Percentiles rank a stretch among this genome's conserved stretches.
These are phyloP conservation scores for Lactarius sanguifluus DNA, from an alignment of 768 basidiomycete genomes.

Conservation along the genomic window DNA sequence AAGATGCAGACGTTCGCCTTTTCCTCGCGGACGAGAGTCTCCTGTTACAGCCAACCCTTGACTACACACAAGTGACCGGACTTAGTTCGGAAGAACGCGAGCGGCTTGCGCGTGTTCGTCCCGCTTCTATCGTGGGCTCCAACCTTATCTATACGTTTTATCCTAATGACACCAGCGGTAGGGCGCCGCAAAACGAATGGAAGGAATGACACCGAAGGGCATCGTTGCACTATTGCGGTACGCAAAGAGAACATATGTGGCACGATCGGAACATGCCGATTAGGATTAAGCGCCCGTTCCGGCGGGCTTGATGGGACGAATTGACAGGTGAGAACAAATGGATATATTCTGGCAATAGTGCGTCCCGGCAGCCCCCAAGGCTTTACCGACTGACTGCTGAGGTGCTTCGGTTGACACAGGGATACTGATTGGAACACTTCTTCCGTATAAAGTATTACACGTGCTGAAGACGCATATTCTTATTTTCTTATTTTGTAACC, in stretches of 20 bases:
- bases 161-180: constrained; percentile 34
- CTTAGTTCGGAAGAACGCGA: constrained; percentile 77
- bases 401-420: constrained; percentile 17
- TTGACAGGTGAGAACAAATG: constrained; percentile 15
- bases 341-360: constrained; percentile 16
- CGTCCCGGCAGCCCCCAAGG: constrained; percentile 6
- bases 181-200: constrained; percentile 93
- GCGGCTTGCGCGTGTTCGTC: constrained; percentile 56
- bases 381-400: constrained; percentile 17
- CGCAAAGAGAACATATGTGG: constrained; percentile 43
- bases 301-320: neutral
- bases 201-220: constrained; percentile 86
- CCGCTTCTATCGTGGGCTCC: constrained; percentile 61
- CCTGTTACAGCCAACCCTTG: constrained; percentile 63
- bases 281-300: neutral
- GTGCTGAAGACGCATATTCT: constrained; percentile 14
- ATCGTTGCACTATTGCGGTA: constrained; percentile 67
- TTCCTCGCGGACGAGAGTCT: constrained; percentile 80
- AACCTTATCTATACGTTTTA: neutral
- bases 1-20: constrained; percentile 68
- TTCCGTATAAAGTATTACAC: constrained; percentile 22
- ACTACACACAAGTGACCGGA: constrained; percentile 64
- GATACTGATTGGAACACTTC: constrained; percentile 9
- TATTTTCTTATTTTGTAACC: constrained; percentile 14
- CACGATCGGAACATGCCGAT: constrained; percentile 12